Evolutionary conservation across 1,284 basidiomycete species (phyloP).

Genomic region (Papiliotrema flavescens): DNA sequence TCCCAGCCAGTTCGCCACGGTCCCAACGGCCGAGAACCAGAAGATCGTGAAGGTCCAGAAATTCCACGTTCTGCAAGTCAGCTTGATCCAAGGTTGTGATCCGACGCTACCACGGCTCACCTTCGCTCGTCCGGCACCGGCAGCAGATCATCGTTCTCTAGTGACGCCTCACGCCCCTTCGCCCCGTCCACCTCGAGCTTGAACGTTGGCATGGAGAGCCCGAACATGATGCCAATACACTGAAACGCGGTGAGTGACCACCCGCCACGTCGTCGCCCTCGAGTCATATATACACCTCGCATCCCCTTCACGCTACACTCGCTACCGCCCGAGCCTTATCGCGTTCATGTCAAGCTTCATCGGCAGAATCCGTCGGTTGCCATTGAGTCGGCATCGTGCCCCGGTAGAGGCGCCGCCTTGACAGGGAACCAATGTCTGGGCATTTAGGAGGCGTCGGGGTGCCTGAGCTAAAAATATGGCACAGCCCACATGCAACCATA

Average conservation of each 20-base stretch:
- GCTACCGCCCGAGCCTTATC: too few species aligned
- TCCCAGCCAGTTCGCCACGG: conserved; percentile 27
- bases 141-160: conserved; percentile 38
- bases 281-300: too few species aligned
- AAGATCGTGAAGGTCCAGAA: conserved; percentile 28
- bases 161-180: conserved; percentile 12
- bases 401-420: too few species aligned
- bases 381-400: too few species aligned
- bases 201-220: conserved; percentile 13
- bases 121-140: conserved; percentile 23
- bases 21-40: conserved; percentile 32
- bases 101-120: conserved; percentile 10
- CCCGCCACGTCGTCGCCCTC: neutral
- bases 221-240: neutral
- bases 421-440: too few species aligned
- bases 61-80: conserved; percentile 26
- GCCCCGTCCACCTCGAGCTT: conserved; percentile 23
- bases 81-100: neutral
- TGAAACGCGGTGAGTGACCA: neutral
- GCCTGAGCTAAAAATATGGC: too few species aligned
- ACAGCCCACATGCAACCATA: too few species aligned
- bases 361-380: too few species aligned
- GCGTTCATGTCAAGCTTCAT: too few species aligned
- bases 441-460: too few species aligned
- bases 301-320: too few species aligned